These are phyloP conservation scores for Staphylotrichum longicolle DNA, from an alignment of 495 filamentous ascomycete genomes.

Conservation along the genomic window DNA sequence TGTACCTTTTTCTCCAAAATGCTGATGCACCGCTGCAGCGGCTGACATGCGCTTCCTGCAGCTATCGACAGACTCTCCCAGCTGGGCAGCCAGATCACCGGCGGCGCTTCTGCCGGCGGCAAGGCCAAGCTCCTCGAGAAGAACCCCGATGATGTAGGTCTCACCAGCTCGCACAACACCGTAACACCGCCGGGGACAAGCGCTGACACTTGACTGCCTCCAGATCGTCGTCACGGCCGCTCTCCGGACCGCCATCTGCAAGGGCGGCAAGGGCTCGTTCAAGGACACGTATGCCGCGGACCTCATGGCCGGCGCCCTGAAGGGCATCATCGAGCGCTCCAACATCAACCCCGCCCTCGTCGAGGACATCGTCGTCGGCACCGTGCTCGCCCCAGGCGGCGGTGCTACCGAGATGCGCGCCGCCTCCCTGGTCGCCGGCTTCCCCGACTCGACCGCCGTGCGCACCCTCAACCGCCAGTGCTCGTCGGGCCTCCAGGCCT, in stretches of 20 bases:
- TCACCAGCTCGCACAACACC: not conserved
- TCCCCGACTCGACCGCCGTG: conserved; percentile 78
- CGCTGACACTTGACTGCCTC: not conserved
- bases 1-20: conserved; percentile 1
- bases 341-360: conserved; percentile 79
- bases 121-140: conserved; percentile 50
- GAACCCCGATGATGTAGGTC: conserved; percentile 49
- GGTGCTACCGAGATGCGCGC: conserved; percentile 97
- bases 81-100: conserved; percentile 48
- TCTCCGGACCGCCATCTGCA: conserved; percentile 87
- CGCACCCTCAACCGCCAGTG: conserved; percentile 91
- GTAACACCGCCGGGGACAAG: not conserved
- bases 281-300: conserved; percentile 90
- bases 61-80: conserved; percentile 48
- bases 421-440: conserved; percentile 85
- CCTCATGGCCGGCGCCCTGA: conserved; percentile 80
- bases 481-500: conserved; percentile 82
- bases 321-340: conserved; percentile 76
- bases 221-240: conserved; percentile 89
- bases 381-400: conserved; percentile 86
- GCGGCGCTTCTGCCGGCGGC: conserved; percentile 36
- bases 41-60: conserved; percentile 23
- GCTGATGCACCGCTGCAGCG: not conserved
- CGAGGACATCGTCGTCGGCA: conserved; percentile 90
- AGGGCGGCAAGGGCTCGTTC: conserved; percentile 88